Base-by-base conservation (phyloP, 192 early-diverging fungal species). In the Coemansia sp. region DNA sequence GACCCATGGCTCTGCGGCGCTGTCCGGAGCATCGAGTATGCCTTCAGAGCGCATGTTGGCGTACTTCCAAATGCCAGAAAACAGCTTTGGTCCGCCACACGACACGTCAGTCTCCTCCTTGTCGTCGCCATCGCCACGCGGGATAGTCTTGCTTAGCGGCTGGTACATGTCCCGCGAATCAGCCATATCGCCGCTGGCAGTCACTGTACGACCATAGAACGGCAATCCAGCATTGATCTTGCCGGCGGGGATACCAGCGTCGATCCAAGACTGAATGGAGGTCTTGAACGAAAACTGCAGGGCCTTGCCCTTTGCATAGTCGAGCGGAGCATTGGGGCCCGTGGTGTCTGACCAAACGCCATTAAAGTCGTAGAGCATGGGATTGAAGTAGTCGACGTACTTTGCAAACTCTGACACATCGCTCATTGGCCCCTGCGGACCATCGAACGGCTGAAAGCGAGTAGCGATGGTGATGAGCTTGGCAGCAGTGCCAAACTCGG, bases 351-450 rank as follows among this genome's bases (percentile, higher is more conserved):
- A 82, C 87, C 88, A 92, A 20, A 83, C 76, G 45, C 88, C 87
- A 65, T 85, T 78, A 43, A 83, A 84, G 77, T 89, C 90, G 67
- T 92, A 91, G 19, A 84, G 79, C 89, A 92, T 91, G 35, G 91
- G 56, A 36, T 90, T 89, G 63, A 92, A 78, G 22, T 82, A 84
- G 71, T 88, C 84, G n/a, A 93, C 77, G 19, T 80, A 68, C 27
- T 69, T 68, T 15, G 82, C 85, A 74, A 87, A 91, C 8, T 57
- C 87, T 25, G 85, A 85, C 3, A 91, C 84, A 35, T 90, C 84
- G 7, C 66, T 32, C 47, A 90, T 60, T 10, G 78, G 72, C 1
- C 87, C 86, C 9, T 63, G 51, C 8, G 83, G 66, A 4, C 77
- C 83, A 32, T 87, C 85, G 64, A 90, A 89, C 0, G 90, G 86